Conservation (phyloP, 306 rosid genomes). For the Crataegus laevigata region DNA sequence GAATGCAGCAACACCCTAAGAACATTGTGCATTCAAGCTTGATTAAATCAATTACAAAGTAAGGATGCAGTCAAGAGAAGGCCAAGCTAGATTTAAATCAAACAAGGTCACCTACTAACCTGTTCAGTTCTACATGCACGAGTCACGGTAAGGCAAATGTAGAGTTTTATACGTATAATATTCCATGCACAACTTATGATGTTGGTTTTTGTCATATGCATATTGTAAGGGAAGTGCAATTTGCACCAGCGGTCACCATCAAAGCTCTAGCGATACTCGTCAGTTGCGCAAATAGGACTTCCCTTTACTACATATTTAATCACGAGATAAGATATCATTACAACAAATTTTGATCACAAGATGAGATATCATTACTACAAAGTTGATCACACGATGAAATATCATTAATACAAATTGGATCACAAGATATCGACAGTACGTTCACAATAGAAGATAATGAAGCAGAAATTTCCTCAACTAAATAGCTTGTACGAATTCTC, state of each 20-base stretch:
- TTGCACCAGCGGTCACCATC: neutral
- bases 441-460: too few species aligned
- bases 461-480: too few species aligned
- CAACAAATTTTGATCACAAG: too few species aligned
- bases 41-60: neutral
- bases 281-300: too few species aligned
- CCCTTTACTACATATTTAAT: too few species aligned
- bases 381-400: too few species aligned
- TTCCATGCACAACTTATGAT: neutral
- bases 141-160: neutral
- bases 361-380: too few species aligned
- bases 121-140: neutral
- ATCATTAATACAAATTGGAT: neutral
- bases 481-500: neutral
- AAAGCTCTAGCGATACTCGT: neutral
- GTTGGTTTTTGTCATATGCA: too few species aligned
- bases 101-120: neutral
- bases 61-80: neutral
- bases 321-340: neutral
- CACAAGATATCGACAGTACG: neutral
- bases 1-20: neutral
- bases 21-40: neutral
- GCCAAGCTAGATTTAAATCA: neutral
- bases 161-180: neutral
- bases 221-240: neutral